Evolutionary conservation across 2,329 filamentous ascomycete genomes (phyloP).

Genomic region (Colletotrichum trifolii): DNA sequence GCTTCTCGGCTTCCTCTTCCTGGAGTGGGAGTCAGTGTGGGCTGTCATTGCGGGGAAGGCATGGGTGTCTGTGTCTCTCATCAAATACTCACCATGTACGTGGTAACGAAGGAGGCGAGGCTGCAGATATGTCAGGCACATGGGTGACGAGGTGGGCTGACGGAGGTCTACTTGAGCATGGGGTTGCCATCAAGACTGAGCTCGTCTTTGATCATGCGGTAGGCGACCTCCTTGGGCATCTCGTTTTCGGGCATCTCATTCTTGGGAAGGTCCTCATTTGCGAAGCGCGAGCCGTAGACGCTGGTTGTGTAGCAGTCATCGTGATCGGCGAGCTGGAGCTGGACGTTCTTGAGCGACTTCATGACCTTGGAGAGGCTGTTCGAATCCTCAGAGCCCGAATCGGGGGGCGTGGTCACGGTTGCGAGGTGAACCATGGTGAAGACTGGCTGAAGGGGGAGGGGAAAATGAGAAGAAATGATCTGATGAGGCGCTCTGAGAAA

Average conservation of each 20-base stretch:
- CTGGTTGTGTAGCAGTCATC: slow-evolving; percentile 76
- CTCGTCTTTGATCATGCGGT: slow-evolving; percentile 96
- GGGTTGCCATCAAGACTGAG: slow-evolving; percentile 91
- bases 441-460: no score
- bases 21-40: slow-evolving; percentile 46
- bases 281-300: slow-evolving; percentile 90
- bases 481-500: neutral
- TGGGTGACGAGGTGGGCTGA: neutral
- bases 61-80: slow-evolving; percentile 14
- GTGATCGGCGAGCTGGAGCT: slow-evolving; percentile 59
- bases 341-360: slow-evolving; percentile 31
- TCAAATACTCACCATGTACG: slow-evolving; percentile 80
- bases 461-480: neutral
- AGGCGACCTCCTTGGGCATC: slow-evolving; percentile 94
- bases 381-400: slow-evolving; percentile 29
- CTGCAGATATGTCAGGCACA: slow-evolving; percentile 53
- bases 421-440: slow-evolving; percentile 35
- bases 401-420: slow-evolving; percentile 27
- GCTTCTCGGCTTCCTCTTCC: slow-evolving; percentile 95
- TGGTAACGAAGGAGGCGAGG: slow-evolving; percentile 92
- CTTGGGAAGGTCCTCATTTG: slow-evolving; percentile 81
- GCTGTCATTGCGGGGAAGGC: neutral
- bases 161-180: slow-evolving; percentile 75
- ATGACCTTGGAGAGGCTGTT: slow-evolving; percentile 24
- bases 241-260: slow-evolving; percentile 88